Base-by-base conservation (phyloP, 192 early-diverging fungal species). In the Martensiomyces pterosporus region DNA sequence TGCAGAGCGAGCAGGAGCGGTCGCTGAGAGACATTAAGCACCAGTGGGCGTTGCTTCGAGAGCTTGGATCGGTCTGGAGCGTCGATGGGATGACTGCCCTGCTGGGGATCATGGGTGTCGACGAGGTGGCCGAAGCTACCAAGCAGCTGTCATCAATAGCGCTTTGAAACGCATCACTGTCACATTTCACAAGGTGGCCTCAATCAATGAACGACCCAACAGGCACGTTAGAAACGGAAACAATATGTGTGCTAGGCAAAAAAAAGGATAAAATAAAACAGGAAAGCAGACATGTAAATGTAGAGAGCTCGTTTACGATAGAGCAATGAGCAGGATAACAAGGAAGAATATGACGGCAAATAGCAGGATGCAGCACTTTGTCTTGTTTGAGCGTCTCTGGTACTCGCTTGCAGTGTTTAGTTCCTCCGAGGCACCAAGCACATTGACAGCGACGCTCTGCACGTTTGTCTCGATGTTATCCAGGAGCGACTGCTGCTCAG, bases 381-480 rank as follows among this genome's bases (percentile, higher is more conserved):
- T 82, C 55, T 87, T 89, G 50, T 85, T 80, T 4, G 91, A 77
- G 27, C 77, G 78, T 40, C 79, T 80, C 47, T 95, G 92, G 55
- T 91, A 79, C 27, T 82, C 79, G 38, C 74, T 82, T 2, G 96
- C 96, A n/a, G 68, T 64, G 9, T 79, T 74, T 46, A 99, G 73
- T 57, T 99, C 87, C 21, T 82, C 81, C 0, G 86, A 76, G 3
- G 93, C 94, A n/a, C 78, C 66, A 24, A 85, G 80, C 21, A 91
- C 81, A 46, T 93, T 87, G 49, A 81, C 73, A 6, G 81, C 75
- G 34, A 94, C 88, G 38, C 75, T 80, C 29, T 84, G 79, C n/a
- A 99, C 90, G 63, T 97, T 99, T 16, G 83, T 80, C 61, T 97
- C 91, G 47, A 99, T 99, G 43, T 90, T 94, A 48, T 96, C 96